These are phyloP conservation scores for Thymus quinquecostatus DNA, from an alignment of 257 asterid species.

Conservation along the genomic window DNA sequence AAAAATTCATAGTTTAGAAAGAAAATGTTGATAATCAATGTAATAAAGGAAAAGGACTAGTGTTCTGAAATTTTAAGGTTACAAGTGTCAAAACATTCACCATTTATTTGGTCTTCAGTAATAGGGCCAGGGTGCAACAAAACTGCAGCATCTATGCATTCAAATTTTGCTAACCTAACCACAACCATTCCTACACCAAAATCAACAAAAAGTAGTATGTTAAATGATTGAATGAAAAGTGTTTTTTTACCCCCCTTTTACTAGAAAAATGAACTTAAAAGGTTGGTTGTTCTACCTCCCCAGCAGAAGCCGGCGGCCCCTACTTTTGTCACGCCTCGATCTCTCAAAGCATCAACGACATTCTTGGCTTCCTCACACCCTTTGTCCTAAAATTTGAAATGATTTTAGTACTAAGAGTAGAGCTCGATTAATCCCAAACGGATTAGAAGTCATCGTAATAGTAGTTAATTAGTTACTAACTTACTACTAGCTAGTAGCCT, in stretches of 20 bases:
- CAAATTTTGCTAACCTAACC: constrained; percentile 57
- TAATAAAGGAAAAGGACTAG: not conserved
- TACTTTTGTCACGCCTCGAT: constrained; percentile 54
- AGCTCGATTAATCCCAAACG: constrained; percentile 13
- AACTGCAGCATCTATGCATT: constrained; percentile 60
- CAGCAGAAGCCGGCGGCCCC: constrained; percentile 86
- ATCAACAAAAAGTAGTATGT: not conserved
- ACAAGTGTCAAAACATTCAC: constrained; percentile 25
- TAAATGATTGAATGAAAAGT: not conserved
- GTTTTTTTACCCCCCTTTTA: not conserved
- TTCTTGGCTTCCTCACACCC: constrained; percentile 74
- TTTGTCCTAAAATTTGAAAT: constrained; percentile 41
- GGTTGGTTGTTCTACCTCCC: constrained; percentile 56
- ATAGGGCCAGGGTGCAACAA: constrained; percentile 72
- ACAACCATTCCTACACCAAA: constrained; percentile 48
- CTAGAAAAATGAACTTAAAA: not conserved
- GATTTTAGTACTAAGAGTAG: not conserved
- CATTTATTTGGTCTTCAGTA: constrained; percentile 59
- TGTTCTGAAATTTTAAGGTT: not conserved
- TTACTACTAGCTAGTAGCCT: too few relatives aligned
- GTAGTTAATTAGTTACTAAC: not conserved
- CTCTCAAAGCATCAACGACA: constrained; percentile 51
- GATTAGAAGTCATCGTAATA: not conserved
- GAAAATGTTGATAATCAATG: not conserved
- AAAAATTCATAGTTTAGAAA: constrained; percentile 9